Conservation (phyloP, 805 yeast species). For the Candida michaelii region DNA sequence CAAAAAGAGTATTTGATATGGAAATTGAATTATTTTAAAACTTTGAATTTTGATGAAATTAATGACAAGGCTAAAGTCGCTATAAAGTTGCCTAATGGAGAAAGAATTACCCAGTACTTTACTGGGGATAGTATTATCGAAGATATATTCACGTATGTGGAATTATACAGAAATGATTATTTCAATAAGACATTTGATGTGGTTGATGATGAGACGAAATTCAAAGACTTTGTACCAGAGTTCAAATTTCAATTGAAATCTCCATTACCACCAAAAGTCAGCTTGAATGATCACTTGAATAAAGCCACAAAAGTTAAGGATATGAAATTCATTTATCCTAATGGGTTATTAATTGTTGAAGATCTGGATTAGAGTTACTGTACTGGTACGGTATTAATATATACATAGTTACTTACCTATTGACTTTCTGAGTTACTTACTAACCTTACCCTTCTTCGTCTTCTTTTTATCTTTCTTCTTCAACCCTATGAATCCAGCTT, state of each 20-base stretch:
- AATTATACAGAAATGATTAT: constrained; percentile 42
- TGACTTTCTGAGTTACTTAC: constrained; percentile 24
- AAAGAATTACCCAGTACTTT: constrained; percentile 44
- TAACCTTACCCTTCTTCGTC: constrained; percentile 47
- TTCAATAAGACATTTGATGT: constrained; percentile 23
- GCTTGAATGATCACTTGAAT: constrained; percentile 24
- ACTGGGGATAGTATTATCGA: constrained; percentile 29
- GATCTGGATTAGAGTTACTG: constrained; percentile 12
- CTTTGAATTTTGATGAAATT: constrained; percentile 14
- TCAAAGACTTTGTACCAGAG: constrained; percentile 23
- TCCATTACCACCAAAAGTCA: constrained; percentile 39
- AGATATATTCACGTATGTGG: constrained; percentile 37
- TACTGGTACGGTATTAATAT: constrained; percentile 2
- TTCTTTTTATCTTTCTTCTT: constrained; percentile 80
- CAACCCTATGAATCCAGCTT: constrained; percentile 71
- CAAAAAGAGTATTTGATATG: constrained; percentile 40
- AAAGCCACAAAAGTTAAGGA: constrained; percentile 54
- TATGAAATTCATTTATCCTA: constrained; percentile 50
- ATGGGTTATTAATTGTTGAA: constrained; percentile 62
- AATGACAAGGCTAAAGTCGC: constrained; percentile 58
- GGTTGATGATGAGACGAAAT: constrained; percentile 20
- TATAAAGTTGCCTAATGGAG: constrained; percentile 63
- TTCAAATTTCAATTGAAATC: constrained; percentile 34
- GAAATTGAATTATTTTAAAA: constrained; percentile 26
- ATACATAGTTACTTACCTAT: background rate